Evolutionary conservation across 495 filamentous ascomycete genomes (phyloP).

Genomic region (Sordaria brevicollis): DNA sequence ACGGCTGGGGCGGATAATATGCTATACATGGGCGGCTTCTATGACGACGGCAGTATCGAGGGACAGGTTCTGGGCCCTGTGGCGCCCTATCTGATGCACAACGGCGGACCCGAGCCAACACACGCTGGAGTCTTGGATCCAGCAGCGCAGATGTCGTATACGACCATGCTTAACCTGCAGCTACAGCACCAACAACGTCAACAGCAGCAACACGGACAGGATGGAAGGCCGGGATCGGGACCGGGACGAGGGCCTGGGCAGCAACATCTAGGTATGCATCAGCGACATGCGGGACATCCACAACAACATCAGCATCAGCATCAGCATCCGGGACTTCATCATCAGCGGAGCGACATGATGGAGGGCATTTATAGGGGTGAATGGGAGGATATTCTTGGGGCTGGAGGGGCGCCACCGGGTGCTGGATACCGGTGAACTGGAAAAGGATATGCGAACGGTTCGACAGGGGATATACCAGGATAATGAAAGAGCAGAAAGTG

Average conservation of each 20-base stretch:
- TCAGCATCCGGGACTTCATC: conserved; percentile 14
- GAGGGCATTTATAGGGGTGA: conserved; percentile 25
- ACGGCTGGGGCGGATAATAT: conserved; percentile 10
- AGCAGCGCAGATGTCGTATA: conserved; percentile 26
- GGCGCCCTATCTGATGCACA: conserved; percentile 35
- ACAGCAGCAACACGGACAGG: not conserved
- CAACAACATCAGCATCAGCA: conserved; percentile 4
- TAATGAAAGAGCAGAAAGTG: not conserved
- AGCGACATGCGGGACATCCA: conserved; percentile 2
- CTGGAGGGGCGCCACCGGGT: not conserved
- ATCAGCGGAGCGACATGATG: conserved; percentile 26
- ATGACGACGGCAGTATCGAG: conserved; percentile 31
- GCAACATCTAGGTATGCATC: conserved; percentile 10
- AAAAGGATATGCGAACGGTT: not conserved
- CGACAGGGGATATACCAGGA: not conserved
- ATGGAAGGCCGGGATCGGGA: not conserved
- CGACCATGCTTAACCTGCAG: conserved; percentile 5
- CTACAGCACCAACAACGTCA: conserved; percentile 1
- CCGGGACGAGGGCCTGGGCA: not conserved
- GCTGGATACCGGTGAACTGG: not conserved
- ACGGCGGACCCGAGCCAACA: conserved; percentile 11
- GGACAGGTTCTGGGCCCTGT: conserved; percentile 36
- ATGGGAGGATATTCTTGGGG: conserved; percentile 19
- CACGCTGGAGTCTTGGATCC: conserved; percentile 22
- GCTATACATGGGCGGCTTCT: conserved; percentile 32